Percentiles rank a stretch among this genome's conserved stretches.
These are phyloP conservation scores for Eudorina sp. DNA, from an alignment of 139 green algal species.

Conservation along the genomic window DNA sequence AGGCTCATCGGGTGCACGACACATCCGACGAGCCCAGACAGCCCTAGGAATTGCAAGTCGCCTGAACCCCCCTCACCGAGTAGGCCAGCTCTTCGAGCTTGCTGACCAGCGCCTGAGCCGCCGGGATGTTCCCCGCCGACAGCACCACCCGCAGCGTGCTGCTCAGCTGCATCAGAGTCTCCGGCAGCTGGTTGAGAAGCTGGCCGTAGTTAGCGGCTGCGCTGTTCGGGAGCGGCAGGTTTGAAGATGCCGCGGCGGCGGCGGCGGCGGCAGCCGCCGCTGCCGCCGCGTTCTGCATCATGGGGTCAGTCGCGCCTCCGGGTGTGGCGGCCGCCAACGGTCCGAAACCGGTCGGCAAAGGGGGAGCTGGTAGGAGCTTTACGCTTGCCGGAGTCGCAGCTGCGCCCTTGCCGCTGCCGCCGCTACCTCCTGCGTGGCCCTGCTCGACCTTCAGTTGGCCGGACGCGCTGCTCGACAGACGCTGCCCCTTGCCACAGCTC, in stretches of 20 bases:
- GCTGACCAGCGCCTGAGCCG: slow-evolving; percentile 36
- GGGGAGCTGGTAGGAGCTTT: not conserved
- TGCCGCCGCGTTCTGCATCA: slow-evolving; percentile 19
- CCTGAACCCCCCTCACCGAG: slow-evolving; percentile 32
- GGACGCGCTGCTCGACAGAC: not conserved
- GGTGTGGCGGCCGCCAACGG: not conserved
- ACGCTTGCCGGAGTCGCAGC: not conserved
- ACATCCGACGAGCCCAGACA: too few species aligned
- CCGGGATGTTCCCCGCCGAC: slow-evolving; percentile 28
- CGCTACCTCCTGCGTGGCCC: not conserved
- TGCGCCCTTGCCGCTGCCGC: not conserved
- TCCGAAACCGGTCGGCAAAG: not conserved
- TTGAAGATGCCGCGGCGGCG: not conserved
- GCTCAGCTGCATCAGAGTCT: slow-evolving; percentile 39
- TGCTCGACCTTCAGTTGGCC: not conserved
- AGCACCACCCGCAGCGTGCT: slow-evolving; percentile 35
- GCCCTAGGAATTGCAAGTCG: too few species aligned
- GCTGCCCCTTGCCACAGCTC: not conserved
- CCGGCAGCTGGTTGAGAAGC: slow-evolving; percentile 30
- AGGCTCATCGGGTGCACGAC: too few species aligned
- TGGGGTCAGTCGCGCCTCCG: not conserved
- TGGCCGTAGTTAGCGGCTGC: slow-evolving; percentile 19
- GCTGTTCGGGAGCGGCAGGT: not conserved
- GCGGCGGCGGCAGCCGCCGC: slow-evolving; percentile 12
- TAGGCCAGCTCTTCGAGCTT: slow-evolving; percentile 43